phyloP scores from a whole-genome alignment of 2,329 filamentous ascomycete species.

The Talaromyces sp. region DNA sequence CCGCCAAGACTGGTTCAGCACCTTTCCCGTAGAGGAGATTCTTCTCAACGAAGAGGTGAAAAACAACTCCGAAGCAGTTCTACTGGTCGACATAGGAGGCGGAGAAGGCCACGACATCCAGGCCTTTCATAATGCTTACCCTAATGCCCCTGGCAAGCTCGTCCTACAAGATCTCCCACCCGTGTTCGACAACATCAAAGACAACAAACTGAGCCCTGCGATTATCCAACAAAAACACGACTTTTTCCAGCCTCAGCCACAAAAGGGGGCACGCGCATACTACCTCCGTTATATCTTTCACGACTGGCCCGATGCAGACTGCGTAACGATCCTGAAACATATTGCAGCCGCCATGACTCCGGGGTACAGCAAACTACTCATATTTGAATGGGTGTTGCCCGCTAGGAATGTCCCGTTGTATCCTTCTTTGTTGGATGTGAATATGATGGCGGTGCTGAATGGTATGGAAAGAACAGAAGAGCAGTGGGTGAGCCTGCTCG shows the following conservation, averaged over 20 bases:
- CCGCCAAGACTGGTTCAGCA: too few species aligned
- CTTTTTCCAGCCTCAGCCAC: background rate
- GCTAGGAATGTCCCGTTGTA: background rate
- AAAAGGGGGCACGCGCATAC: background rate
- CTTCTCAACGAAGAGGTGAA: too few species aligned
- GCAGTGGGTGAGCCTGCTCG: background rate
- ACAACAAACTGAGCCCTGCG: background rate
- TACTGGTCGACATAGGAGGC: background rate
- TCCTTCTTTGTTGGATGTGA: background rate
- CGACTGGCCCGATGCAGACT: background rate
- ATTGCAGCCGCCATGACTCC: background rate
- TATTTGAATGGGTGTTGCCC: background rate
- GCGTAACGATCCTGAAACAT: background rate
- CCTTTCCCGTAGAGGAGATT: too few species aligned
- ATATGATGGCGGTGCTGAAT: background rate
- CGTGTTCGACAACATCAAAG: background rate
- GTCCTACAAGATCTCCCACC: background rate
- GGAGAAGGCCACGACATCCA: background rate
- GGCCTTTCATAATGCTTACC: background rate
- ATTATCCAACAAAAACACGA: background rate
- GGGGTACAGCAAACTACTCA: background rate
- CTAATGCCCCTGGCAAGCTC: background rate
- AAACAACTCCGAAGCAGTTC: background rate
- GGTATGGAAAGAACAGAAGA: background rate
- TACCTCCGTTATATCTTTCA: background rate